Evolutionary conservation across 805 yeast genomes (phyloP), one percentile per base, ranked within the genome.

Genomic region (Starmerella geochares): DNA sequence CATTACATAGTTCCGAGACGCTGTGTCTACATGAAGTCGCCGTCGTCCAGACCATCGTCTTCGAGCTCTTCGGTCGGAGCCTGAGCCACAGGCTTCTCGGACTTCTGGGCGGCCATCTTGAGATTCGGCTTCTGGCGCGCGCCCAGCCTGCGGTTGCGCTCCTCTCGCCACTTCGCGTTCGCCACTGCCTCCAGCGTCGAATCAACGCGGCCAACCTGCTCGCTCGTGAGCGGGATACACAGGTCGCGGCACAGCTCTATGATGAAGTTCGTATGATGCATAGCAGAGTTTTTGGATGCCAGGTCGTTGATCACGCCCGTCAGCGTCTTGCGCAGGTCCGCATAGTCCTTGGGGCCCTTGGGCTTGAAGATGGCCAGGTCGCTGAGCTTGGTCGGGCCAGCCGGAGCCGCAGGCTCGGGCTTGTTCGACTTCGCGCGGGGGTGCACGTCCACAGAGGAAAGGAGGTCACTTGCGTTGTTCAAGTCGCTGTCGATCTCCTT

Each of bases 121-220:
- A 85, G 82, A 68, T 83, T 83, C 51, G 86, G 95, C 78, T 88
- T 90, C 78, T 83, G 83, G 77, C 88, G 87, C 68, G 95, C 94
- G 65, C 96, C 96, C 33, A 60, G 52, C 66, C 96, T 80, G 23
- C 84, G 86, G 61, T 78, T 84, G 73, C 96, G 85, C 70, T 90
- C 97, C 49, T 82, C 83, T 64, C 81, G 82, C 67, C 81, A 86
- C 70, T 90, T 90, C 50, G 87, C 94, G 61, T 83, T 87, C 54
- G 83, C 72, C 49, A 81, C 66, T 4, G 88, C 90, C 58, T 79
- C 84, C 62, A 90, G 72, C 0, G 96, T 88, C 35, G 94, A 81
- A 39, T 83, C 74, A 47, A 86, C 86, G 67, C 88, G 90, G 67
- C 94, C 76, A 46, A 84, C 74, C 65, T 81, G 84, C 64, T 88